These are phyloP conservation scores for Beverwykella pulmonaria DNA, from an alignment of 495 filamentous ascomycete species.

Conservation along the genomic window DNA sequence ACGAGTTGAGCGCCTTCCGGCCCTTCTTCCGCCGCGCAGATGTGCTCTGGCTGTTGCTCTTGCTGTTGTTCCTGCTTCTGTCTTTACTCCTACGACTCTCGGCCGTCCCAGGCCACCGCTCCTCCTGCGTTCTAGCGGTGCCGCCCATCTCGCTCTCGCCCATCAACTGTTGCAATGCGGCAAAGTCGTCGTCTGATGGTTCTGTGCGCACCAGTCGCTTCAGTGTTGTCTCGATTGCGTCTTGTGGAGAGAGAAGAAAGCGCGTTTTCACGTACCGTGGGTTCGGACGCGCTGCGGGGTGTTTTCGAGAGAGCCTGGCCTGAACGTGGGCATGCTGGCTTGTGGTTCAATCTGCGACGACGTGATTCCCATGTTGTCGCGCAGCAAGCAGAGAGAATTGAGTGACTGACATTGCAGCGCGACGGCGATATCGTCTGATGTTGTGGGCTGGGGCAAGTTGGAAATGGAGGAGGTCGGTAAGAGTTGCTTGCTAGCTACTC, in stretches of 20 bases:
- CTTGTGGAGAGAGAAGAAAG: background rate
- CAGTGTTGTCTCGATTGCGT: background rate
- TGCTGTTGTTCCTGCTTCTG: background rate
- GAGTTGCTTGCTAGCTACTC: background rate
- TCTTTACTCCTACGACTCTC: background rate
- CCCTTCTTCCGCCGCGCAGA: background rate
- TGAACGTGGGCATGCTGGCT: background rate
- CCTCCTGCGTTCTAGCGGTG: background rate
- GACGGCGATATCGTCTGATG: background rate
- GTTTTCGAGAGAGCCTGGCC: background rate
- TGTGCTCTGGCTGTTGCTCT: background rate
- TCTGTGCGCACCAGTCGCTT: background rate
- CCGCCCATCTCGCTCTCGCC: background rate
- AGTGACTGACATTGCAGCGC: background rate
- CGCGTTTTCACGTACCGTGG: background rate
- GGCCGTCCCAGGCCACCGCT: background rate
- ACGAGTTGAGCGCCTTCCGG: background rate
- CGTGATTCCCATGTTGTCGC: background rate
- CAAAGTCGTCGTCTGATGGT: background rate
- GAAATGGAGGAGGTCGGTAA: background rate
- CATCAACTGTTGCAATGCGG: background rate
- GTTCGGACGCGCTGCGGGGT: background rate
- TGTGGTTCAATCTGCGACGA: background rate
- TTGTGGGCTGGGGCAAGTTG: background rate
- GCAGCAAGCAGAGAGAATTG: background rate